phyloP scores from a whole-genome alignment of 441 rosid species.

The Croton setiger region DNA sequence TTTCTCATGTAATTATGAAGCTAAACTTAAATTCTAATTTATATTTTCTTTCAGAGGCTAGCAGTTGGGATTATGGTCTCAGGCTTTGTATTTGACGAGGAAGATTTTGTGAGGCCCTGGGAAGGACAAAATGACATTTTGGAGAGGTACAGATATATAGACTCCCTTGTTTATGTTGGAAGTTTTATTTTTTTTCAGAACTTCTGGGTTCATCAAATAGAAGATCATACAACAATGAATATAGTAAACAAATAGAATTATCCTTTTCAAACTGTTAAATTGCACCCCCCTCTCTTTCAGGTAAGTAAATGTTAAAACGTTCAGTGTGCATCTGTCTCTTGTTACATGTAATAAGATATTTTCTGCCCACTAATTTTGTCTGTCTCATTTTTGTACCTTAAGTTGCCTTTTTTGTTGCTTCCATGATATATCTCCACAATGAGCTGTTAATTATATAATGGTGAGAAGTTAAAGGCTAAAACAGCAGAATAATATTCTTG shows the following conservation, averaged over 20 bases:
- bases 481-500: background rate
- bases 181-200: background rate
- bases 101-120: conserved; percentile 87
- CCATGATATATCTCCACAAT: background rate
- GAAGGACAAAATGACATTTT: conserved; percentile 63
- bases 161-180: conserved; percentile 9
- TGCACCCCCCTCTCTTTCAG: background rate
- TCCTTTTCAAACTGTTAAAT: background rate
- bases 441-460: background rate
- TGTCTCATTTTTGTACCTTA: background rate
- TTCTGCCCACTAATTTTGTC: background rate
- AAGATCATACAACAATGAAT: background rate
- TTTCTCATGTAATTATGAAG: background rate
- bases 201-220: background rate
- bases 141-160: conserved; percentile 55
- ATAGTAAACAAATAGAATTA: background rate
- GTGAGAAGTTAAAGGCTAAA: background rate
- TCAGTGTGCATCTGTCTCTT: background rate
- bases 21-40: background rate
- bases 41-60: conserved; percentile 55
- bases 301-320: too few species aligned
- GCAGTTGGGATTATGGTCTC: conserved; percentile 80
- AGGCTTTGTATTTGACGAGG: conserved; percentile 65
- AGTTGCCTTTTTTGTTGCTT: background rate
- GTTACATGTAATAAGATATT: background rate